Conservation (phyloP, 495 filamentous ascomycete species). For the Aspergillus affinis region DNA sequence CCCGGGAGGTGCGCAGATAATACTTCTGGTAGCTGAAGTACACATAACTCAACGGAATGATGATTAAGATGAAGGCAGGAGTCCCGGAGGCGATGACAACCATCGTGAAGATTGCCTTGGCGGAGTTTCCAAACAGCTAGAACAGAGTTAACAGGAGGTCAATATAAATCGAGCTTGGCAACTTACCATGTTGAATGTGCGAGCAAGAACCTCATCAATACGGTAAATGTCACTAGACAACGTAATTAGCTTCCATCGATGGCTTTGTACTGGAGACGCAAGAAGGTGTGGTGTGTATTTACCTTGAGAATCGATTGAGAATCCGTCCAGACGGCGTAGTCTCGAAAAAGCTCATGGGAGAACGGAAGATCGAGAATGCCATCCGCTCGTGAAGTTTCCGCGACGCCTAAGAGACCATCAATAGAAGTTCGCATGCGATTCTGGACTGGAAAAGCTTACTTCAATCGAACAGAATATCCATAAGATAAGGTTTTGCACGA, state of each 20-base stretch:
- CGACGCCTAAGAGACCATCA: conserved; percentile 61
- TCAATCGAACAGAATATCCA: conserved; percentile 99
- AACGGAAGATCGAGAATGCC: conserved; percentile 96
- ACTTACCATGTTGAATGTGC: conserved; percentile 80
- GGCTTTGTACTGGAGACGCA: not conserved
- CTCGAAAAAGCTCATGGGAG: conserved; percentile 98
- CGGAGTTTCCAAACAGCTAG: conserved; percentile 82
- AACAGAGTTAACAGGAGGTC: conserved; percentile 31
- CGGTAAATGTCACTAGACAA: conserved; percentile 80
- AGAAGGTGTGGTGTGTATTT: conserved; percentile 17
- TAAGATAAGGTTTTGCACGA: conserved; percentile 89
- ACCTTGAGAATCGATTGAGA: conserved; percentile 94
- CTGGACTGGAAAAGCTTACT: conserved; percentile 38
- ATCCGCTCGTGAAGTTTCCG: conserved; percentile 96
- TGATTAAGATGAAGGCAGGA: conserved; percentile 76
- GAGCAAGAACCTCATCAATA: conserved; percentile 91
- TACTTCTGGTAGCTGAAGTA: conserved; percentile 97
- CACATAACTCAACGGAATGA: conserved; percentile 75
- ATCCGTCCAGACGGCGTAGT: conserved; percentile 97
- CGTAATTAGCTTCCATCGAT: not conserved
- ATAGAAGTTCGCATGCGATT: not conserved
- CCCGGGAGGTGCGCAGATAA: conserved; percentile 93
- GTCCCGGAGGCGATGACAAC: conserved; percentile 79
- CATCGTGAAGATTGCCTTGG: conserved; percentile 81
- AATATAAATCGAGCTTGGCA: conserved; percentile 1